Percentiles rank a stretch among this genome's conserved stretches.
Evolutionary conservation across 148 eudicot species (phyloP).

Genomic region (Gaultheria prostrata): DNA sequence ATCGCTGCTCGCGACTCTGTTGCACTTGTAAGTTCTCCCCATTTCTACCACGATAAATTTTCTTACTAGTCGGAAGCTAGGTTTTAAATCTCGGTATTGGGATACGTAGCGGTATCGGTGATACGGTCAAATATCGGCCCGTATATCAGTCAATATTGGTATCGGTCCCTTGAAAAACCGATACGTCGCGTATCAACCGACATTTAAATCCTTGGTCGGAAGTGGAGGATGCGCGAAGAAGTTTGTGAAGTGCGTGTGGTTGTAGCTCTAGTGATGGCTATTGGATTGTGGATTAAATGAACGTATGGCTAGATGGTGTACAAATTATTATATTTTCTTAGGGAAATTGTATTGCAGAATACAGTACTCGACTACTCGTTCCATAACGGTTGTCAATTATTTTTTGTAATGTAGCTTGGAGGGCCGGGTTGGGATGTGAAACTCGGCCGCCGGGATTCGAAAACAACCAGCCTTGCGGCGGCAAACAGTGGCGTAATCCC

Average conservation of each 20-base stretch:
- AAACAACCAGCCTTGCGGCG: slow-evolving; percentile 43
- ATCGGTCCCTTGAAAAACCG: no score
- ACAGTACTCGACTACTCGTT: neutral
- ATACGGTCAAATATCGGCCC: no score
- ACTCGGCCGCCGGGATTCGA: slow-evolving; percentile 61
- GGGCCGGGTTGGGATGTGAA: slow-evolving; percentile 62
- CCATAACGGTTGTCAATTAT: neutral
- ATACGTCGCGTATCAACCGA: no score
- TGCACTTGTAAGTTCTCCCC: slow-evolving; percentile 27
- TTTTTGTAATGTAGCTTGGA: slow-evolving; percentile 41
- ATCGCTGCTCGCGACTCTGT: slow-evolving; percentile 39
- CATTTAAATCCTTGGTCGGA: no score
- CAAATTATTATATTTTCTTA: neutral
- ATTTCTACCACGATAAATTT: neutral
- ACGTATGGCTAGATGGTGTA: neutral
- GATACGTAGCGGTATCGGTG: no score
- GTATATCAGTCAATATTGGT: no score
- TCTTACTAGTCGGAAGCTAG: no score
- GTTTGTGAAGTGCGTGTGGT: no score
- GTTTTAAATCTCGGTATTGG: no score
- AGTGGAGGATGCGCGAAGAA: no score
- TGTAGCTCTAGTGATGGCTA: neutral
- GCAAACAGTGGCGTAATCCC: slow-evolving; percentile 62
- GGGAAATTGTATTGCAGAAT: neutral
- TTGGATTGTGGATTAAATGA: neutral